phyloP scores from a whole-genome alignment of 1,284 basidiomycete species.

The Apiotrichum sp. region DNA sequence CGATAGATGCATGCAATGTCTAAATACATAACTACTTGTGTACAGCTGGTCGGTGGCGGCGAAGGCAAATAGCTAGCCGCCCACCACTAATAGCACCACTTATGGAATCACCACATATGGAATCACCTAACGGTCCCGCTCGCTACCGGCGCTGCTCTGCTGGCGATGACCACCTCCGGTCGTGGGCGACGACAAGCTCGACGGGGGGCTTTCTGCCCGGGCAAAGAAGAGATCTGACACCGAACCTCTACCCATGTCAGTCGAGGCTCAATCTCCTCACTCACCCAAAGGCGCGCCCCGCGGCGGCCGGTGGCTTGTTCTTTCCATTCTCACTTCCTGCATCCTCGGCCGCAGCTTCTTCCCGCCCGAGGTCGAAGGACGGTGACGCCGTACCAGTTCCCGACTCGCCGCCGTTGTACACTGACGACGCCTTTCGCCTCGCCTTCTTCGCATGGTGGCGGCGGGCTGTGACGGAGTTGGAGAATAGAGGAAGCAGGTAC shows the following conservation, averaged over 20 bases:
- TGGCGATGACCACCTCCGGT: background rate
- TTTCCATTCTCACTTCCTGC: constrained; percentile 46
- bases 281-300: background rate
- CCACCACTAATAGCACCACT: background rate
- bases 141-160: background rate
- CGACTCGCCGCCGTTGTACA: constrained; percentile 27
- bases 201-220: constrained; percentile 16
- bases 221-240: constrained; percentile 40
- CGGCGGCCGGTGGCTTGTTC: constrained; percentile 23
- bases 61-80: background rate
- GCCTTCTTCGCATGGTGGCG: constrained; percentile 76
- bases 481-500: constrained; percentile 89
- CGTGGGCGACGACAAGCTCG: background rate
- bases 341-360: constrained; percentile 27
- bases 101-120: too few species aligned
- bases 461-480: constrained; percentile 83
- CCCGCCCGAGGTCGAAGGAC: constrained; percentile 28
- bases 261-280: background rate
- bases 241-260: constrained; percentile 21
- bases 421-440: constrained; percentile 36
- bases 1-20: background rate
- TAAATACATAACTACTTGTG: background rate
- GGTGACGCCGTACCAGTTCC: constrained; percentile 26
- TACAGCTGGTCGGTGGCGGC: background rate
- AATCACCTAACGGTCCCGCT: background rate